Evolutionary conservation across 2,329 filamentous ascomycete species (phyloP).

Genomic region (Cryphonectria naterciae): DNA sequence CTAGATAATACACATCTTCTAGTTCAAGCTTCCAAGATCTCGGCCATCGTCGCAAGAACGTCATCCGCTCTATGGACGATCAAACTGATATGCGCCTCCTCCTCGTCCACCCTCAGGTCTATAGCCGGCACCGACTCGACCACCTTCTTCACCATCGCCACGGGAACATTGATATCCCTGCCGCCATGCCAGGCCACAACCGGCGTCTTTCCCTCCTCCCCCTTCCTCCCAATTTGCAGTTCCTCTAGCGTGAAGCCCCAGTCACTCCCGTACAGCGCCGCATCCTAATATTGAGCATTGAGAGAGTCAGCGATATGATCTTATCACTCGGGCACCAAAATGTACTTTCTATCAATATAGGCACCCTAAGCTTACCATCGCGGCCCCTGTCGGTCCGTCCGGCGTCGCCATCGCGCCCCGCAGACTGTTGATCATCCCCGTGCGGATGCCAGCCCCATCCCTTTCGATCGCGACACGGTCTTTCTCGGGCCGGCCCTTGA

Average conservation of each 20-base stretch:
- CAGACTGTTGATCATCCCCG: slow-evolving; percentile 20
- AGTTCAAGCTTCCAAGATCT: background rate
- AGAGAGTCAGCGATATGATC: background rate
- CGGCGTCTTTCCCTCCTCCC: slow-evolving; percentile 19
- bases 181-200: slow-evolving; percentile 34
- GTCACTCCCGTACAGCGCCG: slow-evolving; percentile 19
- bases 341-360: background rate
- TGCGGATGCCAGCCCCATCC: slow-evolving; percentile 15
- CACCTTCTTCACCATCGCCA: slow-evolving; percentile 33
- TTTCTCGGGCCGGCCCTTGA: background rate
- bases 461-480: slow-evolving; percentile 17
- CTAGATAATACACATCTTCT: no score
- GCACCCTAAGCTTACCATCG: background rate
- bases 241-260: slow-evolving; percentile 35
- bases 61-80: slow-evolving; percentile 30
- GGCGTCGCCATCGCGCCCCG: slow-evolving; percentile 20
- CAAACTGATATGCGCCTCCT: slow-evolving; percentile 32
- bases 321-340: background rate
- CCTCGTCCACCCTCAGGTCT: slow-evolving; percentile 28
- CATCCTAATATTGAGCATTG: slow-evolving; percentile 23
- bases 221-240: slow-evolving; percentile 13
- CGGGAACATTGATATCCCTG: slow-evolving; percentile 33
- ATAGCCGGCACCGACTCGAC: slow-evolving; percentile 28
- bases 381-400: slow-evolving; percentile 21
- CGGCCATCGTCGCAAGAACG: slow-evolving; percentile 19